phyloP scores from a whole-genome alignment of 768 basidiomycete genomes.

The Strobilomyces confusus region DNA sequence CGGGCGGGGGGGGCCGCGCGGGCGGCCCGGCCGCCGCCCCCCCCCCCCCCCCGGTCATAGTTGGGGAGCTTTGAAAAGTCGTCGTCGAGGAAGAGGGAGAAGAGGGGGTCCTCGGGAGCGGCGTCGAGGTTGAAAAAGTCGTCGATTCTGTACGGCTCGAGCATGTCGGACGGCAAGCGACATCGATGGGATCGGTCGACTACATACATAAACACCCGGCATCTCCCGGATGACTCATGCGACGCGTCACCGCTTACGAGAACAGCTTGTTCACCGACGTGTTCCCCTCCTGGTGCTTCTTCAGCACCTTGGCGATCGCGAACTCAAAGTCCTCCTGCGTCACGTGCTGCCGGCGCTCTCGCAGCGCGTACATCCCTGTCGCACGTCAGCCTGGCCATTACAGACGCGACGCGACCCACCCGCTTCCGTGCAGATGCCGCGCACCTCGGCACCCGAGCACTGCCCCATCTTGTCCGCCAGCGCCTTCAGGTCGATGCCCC shows the following conservation, averaged over 20 bases:
- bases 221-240: constrained; percentile 13
- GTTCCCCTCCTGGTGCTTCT: constrained; percentile 96
- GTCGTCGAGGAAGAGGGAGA: constrained; percentile 46
- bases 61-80: constrained; percentile 32
- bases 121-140: constrained; percentile 69
- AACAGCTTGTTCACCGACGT: constrained; percentile 94
- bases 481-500: constrained; percentile 94
- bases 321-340: constrained; percentile 99
- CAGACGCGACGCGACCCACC: constrained; percentile 52
- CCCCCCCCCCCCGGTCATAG: too few species aligned
- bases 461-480: constrained; percentile 99
- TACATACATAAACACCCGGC: not conserved
- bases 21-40: too few species aligned
- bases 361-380: constrained; percentile 91
- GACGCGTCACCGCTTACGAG: constrained; percentile 37
- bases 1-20: constrained; percentile 28
- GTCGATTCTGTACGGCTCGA: constrained; percentile 36
- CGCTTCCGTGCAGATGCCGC: constrained; percentile 97
- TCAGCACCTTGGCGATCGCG: constrained; percentile 94
- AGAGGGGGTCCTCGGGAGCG: constrained; percentile 38
- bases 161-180: constrained; percentile 5
- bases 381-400: not conserved
- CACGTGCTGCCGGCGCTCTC: constrained; percentile 94
- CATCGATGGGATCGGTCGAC: not conserved
- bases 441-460: constrained; percentile 95